Conservation (phyloP, 2,329 filamentous ascomycete genomes). For the Ophiostoma angusticollis region DNA sequence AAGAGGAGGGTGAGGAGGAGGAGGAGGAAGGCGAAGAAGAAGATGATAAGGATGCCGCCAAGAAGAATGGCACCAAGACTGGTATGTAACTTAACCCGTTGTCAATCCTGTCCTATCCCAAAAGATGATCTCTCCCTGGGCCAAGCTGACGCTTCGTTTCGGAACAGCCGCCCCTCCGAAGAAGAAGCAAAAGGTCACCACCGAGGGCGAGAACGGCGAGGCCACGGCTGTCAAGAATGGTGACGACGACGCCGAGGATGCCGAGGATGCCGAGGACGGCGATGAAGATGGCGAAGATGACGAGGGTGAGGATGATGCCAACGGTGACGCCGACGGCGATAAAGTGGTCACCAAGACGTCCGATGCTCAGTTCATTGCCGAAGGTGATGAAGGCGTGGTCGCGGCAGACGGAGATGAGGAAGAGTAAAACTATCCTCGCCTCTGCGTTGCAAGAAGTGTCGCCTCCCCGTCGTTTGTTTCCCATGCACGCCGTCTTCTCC, state of each 20-base stretch:
- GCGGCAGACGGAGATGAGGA: conserved; percentile 13
- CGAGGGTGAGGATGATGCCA: conserved; percentile 20
- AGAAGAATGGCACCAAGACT: conserved; percentile 3
- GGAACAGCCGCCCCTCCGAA: conserved; percentile 28
- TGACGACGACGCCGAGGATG: conserved; percentile 14
- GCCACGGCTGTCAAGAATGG: conserved; percentile 15
- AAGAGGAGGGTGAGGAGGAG: conserved; percentile 21
- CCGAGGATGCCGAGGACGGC: conserved; percentile 15
- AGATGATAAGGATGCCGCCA: conserved; percentile 21
- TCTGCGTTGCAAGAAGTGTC: too few relatives aligned
- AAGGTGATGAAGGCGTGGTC: conserved; percentile 5
- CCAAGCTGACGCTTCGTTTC: too few relatives aligned
- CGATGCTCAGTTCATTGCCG: conserved; percentile 7
- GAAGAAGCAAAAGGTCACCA: conserved; percentile 38
- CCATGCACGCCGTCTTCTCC: too few relatives aligned
- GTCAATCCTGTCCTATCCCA: not conserved
- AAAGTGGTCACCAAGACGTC: conserved; percentile 11
- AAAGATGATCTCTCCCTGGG: too few relatives aligned
- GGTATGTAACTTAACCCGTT: conserved; percentile 3
- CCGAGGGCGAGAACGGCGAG: conserved; percentile 20
- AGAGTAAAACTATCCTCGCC: too few relatives aligned
- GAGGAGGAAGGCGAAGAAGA: conserved; percentile 28
- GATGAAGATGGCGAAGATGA: conserved; percentile 19
- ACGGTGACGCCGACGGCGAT: conserved; percentile 12
- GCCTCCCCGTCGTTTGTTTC: too few relatives aligned